Evolutionary conservation across 495 filamentous ascomycete genomes (phyloP), one percentile per base, ranked within the genome.

Genomic region (Aspergillus incahuasiensis): DNA sequence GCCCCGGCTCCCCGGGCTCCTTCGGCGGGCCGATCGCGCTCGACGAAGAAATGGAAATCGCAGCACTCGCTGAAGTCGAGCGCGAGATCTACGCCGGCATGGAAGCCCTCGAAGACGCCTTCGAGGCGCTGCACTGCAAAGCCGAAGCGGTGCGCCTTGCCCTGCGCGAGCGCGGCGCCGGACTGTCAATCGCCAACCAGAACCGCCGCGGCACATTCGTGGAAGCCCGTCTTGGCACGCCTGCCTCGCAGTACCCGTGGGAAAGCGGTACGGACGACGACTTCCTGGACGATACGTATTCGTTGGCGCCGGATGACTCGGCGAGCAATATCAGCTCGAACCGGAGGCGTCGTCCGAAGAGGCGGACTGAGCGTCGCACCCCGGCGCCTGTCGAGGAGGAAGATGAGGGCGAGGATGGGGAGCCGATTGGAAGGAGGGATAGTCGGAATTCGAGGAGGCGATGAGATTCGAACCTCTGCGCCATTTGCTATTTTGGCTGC

Each of bases 21-120:
- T 72, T 71, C 44, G 82, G 81, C 25, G 82, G 76, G 0, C 86
- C 88, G 7, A 90, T 98, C 16, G 88, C 90, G 5, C 71, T 95
- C 43, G 94, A 98, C 67, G 94, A 98, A 71, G 94, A 98, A 62
- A 88, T 88, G 42, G 94, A 98, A 66, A 92, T 97, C 53, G 85
- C 88, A 0, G 83, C 88, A 11, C 75, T 97, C 9, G 92, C 90
- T 1, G 90, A 96, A 67, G 82, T 98, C 38, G 94, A 98, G 65
- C 85, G 90, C 5, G 91, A 96, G 60, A 95, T 98, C 58, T 96
- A 89, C 74, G 81, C 82, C 24, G 87, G 90, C 41, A 96, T 98
- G 88, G 94, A 97, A 70, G 84, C 86, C 13, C 82, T 98, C 30
- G 95, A 97, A 70, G 89, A 96, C 66, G 91, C 94, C 3, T 96